A percentile compares a stretch with the other conserved stretches of the same genome.
phyloP scores from a whole-genome alignment of 192 early-diverging fungal genomes.

The Coemansia sp. region DNA sequence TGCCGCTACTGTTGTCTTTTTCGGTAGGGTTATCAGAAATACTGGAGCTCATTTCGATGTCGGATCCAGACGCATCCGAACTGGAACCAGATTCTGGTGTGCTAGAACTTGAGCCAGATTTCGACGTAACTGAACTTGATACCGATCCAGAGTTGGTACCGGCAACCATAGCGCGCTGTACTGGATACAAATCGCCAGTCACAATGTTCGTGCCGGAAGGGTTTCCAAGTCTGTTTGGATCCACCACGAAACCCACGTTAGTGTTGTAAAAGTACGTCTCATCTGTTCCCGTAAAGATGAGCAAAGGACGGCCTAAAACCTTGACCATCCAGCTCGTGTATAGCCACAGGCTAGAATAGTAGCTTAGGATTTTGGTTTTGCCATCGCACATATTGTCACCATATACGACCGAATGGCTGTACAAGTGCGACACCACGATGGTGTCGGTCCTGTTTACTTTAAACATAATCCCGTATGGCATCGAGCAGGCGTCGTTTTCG shows the following conservation, averaged over 20 bases:
- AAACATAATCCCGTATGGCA: constrained; percentile 23
- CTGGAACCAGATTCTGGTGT: too few species aligned
- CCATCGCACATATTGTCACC: constrained; percentile 8
- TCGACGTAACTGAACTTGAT: background rate
- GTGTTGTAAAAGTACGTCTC: background rate
- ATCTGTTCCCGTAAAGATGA: background rate
- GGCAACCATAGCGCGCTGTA: background rate
- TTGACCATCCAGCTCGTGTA: background rate
- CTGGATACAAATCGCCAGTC: background rate
- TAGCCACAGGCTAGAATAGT: constrained; percentile 19
- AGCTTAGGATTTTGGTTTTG: constrained; percentile 4
- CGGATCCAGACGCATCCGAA: background rate
- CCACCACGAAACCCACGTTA: background rate
- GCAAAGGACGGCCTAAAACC: background rate
- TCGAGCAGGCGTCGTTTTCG: constrained; percentile 12
- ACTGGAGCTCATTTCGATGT: background rate
- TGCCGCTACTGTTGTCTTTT: background rate
- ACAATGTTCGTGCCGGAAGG: background rate
- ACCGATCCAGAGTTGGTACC: background rate
- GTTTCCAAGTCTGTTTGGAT: background rate
- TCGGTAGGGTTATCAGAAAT: too few species aligned
- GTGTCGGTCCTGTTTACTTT: background rate
- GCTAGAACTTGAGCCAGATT: background rate
- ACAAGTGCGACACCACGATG: background rate
- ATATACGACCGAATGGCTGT: constrained; percentile 21